Evolutionary conservation across 1,284 basidiomycete genomes (phyloP).

Genomic region (Marasmius tenuissimus): DNA sequence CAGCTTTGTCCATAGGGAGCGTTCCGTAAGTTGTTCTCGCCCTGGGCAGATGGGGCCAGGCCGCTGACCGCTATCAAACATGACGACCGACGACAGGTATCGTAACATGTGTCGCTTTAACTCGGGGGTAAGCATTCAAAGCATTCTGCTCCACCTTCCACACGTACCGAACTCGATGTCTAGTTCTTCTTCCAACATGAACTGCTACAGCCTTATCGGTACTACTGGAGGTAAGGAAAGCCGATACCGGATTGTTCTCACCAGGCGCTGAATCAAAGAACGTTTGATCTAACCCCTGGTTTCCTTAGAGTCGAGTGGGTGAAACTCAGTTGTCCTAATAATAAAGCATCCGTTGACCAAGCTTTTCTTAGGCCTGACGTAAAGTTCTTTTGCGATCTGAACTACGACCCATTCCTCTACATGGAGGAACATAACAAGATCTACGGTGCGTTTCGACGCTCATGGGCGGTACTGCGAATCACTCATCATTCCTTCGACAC

Average conservation of each 20-base stretch:
- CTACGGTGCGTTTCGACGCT: conserved; percentile 48
- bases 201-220: conserved; percentile 69
- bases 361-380: conserved; percentile 58
- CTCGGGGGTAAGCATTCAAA: conserved; percentile 60
- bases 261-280: neutral
- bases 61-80: neutral
- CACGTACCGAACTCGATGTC: conserved; percentile 6
- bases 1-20: conserved; percentile 37
- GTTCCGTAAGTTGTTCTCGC: conserved; percentile 43
- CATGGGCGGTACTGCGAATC: neutral
- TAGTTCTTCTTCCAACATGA: conserved; percentile 82
- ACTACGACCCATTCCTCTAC: conserved; percentile 79
- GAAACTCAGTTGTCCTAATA: conserved; percentile 1
- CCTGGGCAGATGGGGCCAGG: neutral
- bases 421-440: conserved; percentile 78
- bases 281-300: conserved; percentile 2
- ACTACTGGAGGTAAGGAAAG: conserved; percentile 79
- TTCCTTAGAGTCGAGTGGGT: conserved; percentile 37
- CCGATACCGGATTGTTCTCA: neutral
- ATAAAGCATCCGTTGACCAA: conserved; percentile 5
- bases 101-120: conserved; percentile 85
- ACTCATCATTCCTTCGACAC: conserved; percentile 4
- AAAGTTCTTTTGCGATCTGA: conserved; percentile 75
- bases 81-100: conserved; percentile 38
- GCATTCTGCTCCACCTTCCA: neutral